Evolutionary conservation across 1,284 basidiomycete genomes (phyloP).

Genomic region (Somion occarium): DNA sequence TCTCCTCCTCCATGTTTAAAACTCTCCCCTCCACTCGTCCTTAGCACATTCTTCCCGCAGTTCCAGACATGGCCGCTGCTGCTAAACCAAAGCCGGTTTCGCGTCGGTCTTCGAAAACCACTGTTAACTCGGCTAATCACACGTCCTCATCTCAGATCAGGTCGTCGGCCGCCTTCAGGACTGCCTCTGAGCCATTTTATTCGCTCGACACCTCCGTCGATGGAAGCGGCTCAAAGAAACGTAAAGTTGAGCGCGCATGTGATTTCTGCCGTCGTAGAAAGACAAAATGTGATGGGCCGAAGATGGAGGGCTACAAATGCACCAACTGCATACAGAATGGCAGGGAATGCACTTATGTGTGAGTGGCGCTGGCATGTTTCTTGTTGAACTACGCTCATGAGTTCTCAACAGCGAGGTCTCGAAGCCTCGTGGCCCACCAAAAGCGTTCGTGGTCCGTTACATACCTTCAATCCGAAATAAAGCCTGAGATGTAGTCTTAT

Average conservation of each 20-base stretch:
- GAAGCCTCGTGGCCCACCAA: slow-evolving; percentile 79
- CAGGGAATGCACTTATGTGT: slow-evolving; percentile 73
- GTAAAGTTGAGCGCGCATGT: slow-evolving; percentile 66
- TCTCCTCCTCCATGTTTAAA: neutral
- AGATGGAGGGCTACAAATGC: slow-evolving; percentile 55
- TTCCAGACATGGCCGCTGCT: neutral
- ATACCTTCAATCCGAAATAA: neutral
- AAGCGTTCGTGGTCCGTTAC: slow-evolving; percentile 50
- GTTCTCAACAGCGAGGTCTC: slow-evolving; percentile 56
- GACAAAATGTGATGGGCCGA: slow-evolving; percentile 67
- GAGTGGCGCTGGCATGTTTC: slow-evolving; percentile 23
- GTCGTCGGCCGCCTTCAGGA: slow-evolving; percentile 6
- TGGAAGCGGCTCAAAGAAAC: slow-evolving; percentile 36
- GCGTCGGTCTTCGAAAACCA: neutral
- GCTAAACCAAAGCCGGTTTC: neutral
- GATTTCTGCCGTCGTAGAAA: slow-evolving; percentile 65
- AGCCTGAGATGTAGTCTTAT: neutral
- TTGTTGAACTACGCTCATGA: neutral
- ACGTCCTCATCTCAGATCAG: slow-evolving; percentile 3
- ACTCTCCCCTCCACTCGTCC: neutral
- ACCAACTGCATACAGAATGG: slow-evolving; percentile 67
- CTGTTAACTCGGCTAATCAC: slow-evolving; percentile 1
- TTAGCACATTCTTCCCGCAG: neutral
- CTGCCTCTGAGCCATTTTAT: slow-evolving; percentile 16
- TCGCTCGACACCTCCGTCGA: slow-evolving; percentile 20